Base-by-base conservation (phyloP, 768 basidiomycete genomes). In the Trametes sanguinea region DNA sequence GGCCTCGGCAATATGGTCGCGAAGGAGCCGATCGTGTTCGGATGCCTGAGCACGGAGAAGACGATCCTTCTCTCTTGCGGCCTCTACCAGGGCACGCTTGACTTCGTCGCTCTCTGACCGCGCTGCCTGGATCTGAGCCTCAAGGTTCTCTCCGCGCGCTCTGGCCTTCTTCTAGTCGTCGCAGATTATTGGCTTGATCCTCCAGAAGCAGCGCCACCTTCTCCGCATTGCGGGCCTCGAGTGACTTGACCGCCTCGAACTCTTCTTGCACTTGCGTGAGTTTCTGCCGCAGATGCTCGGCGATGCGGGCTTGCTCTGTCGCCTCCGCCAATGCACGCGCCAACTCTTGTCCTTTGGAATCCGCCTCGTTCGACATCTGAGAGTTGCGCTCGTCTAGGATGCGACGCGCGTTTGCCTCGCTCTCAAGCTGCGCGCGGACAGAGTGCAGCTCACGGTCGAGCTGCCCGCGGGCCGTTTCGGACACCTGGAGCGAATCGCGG, bases 1-100 rank as follows among this genome's bases (percentile, higher is more conserved):
- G 13, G 94, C 92, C 73, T 98, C 95, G 2, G 90, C 90, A 57
- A 90, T 88, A 68, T 95, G 91, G 71, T 97, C 94, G 1, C 93
- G 84, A 64, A 97, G 85, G 46, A 80, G 73, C 37, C 83, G 76
- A 60, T 88, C 86, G 58, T 86, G 80, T 68, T 82, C 90, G 13
- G 83, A 85, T 6, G 90, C 88, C 71, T 94, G 92, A 2, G 80
- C 81, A 44, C 81, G 84, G 59, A 94, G 75, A 14, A 93, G 77
- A 22, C 87, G 78, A 58, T 96, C 94, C 74, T 93, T 92, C 75
- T 97, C 94, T 64, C 74, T 74, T 44, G 85, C 81, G 2, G 90
- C 87, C 61, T 89, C 83, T 63, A 79, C 82, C 51, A 94, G 74
- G 45, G 90, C 87, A 53, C 77, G 78, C 60, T 87, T 82, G 32